Evolutionary conservation across 2,329 filamentous ascomycete species (phyloP).

Genomic region (Penicillium digitatum): DNA sequence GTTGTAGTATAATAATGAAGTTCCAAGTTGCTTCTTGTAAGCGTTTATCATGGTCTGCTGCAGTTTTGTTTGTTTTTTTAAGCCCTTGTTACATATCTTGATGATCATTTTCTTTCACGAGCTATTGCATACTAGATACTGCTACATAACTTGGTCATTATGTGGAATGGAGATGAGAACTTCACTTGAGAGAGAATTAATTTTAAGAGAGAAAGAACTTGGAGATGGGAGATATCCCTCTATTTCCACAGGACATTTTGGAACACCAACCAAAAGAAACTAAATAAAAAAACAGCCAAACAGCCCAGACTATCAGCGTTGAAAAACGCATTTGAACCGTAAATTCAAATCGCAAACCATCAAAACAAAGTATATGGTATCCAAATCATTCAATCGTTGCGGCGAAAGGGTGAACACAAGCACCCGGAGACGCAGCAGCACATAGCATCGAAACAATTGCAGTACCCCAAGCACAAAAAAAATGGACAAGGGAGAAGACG

Average conservation of each 20-base stretch:
- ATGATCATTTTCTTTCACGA: not conserved
- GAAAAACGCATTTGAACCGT: not conserved
- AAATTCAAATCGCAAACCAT: not conserved
- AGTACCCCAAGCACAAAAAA: not conserved
- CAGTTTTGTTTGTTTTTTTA: not conserved
- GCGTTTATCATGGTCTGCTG: constrained; percentile 2
- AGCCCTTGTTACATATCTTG: not conserved
- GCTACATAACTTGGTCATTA: not conserved
- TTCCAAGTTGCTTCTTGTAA: not conserved
- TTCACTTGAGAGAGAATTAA: not conserved
- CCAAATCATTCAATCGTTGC: constrained; percentile 15
- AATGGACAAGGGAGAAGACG: not conserved
- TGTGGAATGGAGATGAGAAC: not conserved
- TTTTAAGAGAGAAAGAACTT: not conserved
- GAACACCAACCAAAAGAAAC: not conserved
- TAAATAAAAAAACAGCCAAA: not conserved
- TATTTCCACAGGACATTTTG: not conserved
- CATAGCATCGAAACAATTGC: not conserved
- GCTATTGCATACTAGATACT: not conserved
- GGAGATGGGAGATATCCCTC: not conserved
- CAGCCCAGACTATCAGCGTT: not conserved
- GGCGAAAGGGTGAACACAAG: not conserved
- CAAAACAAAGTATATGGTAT: constrained; percentile 4
- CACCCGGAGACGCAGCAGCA: not conserved
- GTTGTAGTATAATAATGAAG: constrained; percentile 23